Base-by-base conservation (phyloP, 495 filamentous ascomycete genomes). In the Aspergillus indologenus region DNA sequence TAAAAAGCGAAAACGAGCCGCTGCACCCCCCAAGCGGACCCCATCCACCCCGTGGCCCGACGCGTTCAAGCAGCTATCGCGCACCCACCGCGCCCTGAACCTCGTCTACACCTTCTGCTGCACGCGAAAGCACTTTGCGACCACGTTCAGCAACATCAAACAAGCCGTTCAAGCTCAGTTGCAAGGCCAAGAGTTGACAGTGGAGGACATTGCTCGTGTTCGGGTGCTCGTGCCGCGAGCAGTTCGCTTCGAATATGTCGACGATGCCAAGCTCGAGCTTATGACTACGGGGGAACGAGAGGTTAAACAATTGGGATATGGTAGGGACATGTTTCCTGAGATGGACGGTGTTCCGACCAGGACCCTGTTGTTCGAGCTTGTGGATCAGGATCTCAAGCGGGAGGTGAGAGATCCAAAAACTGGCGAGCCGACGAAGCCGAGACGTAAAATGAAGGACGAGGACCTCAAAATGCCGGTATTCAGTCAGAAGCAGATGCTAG, bases 101-200 rank as follows among this genome's bases (percentile, higher is more conserved):
- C 72, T 97, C 4, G 91, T 97, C 7, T 96, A 90, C 65, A 98
- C 94, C 0, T 98, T 98, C 72, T 92, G 89, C 71, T 93, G 86
- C 66, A 92, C 93, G 8, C 86, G 95, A 9, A 96, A 95, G 68
- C 90, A 96, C 60, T 77, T 98, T 8, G 87, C 87, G 0, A 97
- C 94, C 0, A 96, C 95, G 0, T 92, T 96, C 65, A 87, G 92
- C 21, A 96, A 86, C 44, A 88, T 98, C 53, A 90, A 87, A 61
- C 79, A 84, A 0, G 85, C 94, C 0, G 92, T 98, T 0, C 91
- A 97, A 71, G 83, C 80, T 1, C 91, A 96, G 68, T 89, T 84
- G 49, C 87, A 90, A 63, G 68, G 23, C 11, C 48, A 66, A 12
- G 81, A 84, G 24, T 73, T 98, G 45, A 73, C 74, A 0, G 70